Evolutionary conservation across 306 rosid genomes (phyloP).

Genomic region (Aeschynomene evenia): DNA sequence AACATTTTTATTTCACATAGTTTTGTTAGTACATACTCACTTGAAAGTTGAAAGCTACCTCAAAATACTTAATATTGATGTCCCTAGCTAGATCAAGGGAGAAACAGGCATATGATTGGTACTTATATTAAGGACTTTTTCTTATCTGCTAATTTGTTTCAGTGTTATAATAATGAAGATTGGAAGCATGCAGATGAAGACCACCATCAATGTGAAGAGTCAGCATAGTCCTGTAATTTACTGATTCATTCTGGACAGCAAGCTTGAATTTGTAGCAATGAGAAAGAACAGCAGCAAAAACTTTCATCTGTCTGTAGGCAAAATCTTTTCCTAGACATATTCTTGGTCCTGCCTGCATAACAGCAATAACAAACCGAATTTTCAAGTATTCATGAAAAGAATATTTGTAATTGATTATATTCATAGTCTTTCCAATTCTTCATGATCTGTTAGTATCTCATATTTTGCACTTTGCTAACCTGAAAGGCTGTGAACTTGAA

Average conservation of each 20-base stretch:
- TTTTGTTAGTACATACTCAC: neutral
- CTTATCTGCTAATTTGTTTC: too few species aligned
- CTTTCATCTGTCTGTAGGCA: constrained; percentile 85
- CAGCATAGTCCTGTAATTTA: constrained; percentile 72
- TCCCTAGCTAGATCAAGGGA: neutral
- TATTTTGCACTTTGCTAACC: constrained; percentile 38
- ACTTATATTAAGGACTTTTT: too few species aligned
- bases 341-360: constrained; percentile 73
- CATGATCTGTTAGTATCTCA: neutral
- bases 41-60: neutral
- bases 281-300: constrained; percentile 47
- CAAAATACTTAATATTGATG: too few species aligned
- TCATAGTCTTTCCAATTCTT: neutral
- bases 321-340: constrained; percentile 88
- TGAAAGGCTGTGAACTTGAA: constrained; percentile 80
- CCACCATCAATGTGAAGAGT: constrained; percentile 79
- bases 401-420: neutral
- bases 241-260: constrained; percentile 56
- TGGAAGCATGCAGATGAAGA: constrained; percentile 53
- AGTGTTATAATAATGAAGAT: neutral
- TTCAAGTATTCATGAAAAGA: neutral
- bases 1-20: neutral
- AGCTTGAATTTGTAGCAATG: constrained; percentile 39
- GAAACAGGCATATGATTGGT: neutral
- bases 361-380: constrained; percentile 8